Evolutionary conservation across 495 filamentous ascomycete species (phyloP), one percentile per base, ranked within the genome.

Genomic region (Lasiosphaeris hirsuta): DNA sequence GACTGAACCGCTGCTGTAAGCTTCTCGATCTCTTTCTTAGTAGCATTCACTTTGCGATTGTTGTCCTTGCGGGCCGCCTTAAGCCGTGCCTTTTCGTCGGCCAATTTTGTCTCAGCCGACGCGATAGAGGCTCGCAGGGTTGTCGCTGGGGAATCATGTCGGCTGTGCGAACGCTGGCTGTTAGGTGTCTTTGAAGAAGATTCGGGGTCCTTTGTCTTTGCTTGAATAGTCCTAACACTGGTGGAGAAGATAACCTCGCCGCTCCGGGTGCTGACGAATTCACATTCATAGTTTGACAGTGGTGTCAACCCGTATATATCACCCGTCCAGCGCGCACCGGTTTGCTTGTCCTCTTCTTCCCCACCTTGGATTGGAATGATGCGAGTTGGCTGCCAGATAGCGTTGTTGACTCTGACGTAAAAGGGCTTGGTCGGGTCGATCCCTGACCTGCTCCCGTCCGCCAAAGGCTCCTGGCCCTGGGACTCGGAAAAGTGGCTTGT

Each of bases 301-400:
- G 92, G 88, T 11, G 90, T 90, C 39, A 97, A 84, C 43, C 92
- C 92, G 49, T 89, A 94, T 33, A 97, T 90, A 72, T 95, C 90
- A 40, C 90, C 92, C 44, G 81, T 81, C 87, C 88, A 96, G 40
- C 74, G 72, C 14, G 68, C 68, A 30, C 75, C 75, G 19, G 70
- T 63, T n/a, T 65, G 57, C 30, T 67, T 66, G 45, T 76, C 72
- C 40, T 69, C 72, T 40, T 69, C 82, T 43, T 83, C 78, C 15
- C 76, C 81, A 57, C 81, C 82, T 9, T 81, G 76, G 53, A 81
- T 77, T 40, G 77, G 76, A 50, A 75, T 78, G 62, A 96, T 89
- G 37, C 82, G 81, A 8, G 86, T 89, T 11, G 90, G 91, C 54
- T 89, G 88, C 92, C 92, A 97, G 44, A 88, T 79, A 1, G 91